Evolutionary conservation across 108 stramenopile species (phyloP), one percentile per base, ranked within the genome.

Genomic region (Pseudonitzschia pungens): DNA sequence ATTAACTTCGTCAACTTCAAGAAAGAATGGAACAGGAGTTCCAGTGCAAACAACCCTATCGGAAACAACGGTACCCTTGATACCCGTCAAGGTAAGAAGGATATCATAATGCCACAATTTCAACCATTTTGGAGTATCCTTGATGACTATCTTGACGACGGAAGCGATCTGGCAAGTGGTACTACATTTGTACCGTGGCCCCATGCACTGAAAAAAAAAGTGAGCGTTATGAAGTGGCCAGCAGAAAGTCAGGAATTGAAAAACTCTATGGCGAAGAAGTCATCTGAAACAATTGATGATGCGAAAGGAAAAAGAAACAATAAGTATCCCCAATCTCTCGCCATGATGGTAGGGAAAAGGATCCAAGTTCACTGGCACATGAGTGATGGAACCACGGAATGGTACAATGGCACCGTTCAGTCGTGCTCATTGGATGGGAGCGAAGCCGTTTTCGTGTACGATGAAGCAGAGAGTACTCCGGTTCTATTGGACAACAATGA

Each of bases 301-400:
- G 1, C 45, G 16, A 48, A 48, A 48, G 16, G 45, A 48, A 48
- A 4, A 48, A 48, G 18, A 18, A 48, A 2, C 18, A 12, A 11
- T 48, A 1, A 18, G 5, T 2, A 18, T 10, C 14, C 45, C 45
- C 45, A 48, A 48, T 48, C 45, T 48, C 45, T 55, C 54, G 9
- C 24, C 22, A 24, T 20, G 32, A 62, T 62, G 60, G 32, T 40
- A 1, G 60, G 60, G 32, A 31, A 33, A 33, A 10, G 33, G n/a
- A 62, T 62, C 9, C 20, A 62, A 18, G 60, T 62, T 32, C 32
- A 62, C 14, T 62, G 33, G 60, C 14, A 62, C 36, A 62, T 40
- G 60, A 40, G 36, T n/a, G 60, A 62, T 40, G 60, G 60, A n/a
- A 33, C 60, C 33, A 33, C 32, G 0, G 33, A 0, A 40, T 62